A percentile compares a stretch with the other conserved stretches of the same genome.
Conservation (phyloP, 2,329 filamentous ascomycete genomes). For the Nigrospora osmanthi region DNA sequence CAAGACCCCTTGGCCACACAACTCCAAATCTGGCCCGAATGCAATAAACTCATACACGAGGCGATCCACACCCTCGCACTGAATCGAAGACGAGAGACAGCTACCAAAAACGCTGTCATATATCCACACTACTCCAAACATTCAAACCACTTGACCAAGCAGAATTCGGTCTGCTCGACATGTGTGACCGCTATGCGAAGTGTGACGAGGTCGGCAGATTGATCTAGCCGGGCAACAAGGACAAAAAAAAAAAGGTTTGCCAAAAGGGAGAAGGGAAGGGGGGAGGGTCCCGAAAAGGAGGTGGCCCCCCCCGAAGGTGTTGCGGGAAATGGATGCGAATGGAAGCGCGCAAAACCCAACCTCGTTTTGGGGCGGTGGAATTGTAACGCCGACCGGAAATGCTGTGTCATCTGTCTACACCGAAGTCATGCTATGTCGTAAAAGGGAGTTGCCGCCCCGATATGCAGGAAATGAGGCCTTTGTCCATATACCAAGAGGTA, state of each 20-base stretch:
- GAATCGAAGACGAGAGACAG: constrained; percentile 10
- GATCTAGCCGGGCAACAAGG: too few relatives aligned
- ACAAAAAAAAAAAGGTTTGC: not conserved
- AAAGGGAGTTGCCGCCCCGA: constrained; percentile 11
- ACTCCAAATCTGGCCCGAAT: too few relatives aligned
- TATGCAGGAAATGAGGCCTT: constrained; percentile 6
- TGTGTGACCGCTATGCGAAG: too few relatives aligned
- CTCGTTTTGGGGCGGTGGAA: constrained; percentile 5
- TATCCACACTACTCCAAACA: constrained; percentile 21
- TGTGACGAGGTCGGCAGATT: too few relatives aligned
- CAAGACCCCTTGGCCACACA: too few relatives aligned
- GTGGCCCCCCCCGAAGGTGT: too few relatives aligned
- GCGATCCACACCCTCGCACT: too few relatives aligned
- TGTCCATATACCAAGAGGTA: constrained; percentile 7
- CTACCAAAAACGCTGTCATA: constrained; percentile 6
- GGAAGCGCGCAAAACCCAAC: constrained; percentile 1
- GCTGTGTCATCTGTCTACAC: constrained; percentile 18
- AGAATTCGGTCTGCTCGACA: too few relatives aligned
- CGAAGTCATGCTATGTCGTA: constrained; percentile 17
- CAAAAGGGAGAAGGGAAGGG: not conserved
- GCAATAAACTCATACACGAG: too few relatives aligned
- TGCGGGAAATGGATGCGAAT: too few relatives aligned
- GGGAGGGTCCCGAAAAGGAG: too few relatives aligned
- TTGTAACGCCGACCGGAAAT: constrained; percentile 22
- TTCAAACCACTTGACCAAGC: constrained; percentile 5